These are phyloP conservation scores for Xylaria sp. DNA, from an alignment of 2,329 filamentous ascomycete genomes.

Conservation along the genomic window DNA sequence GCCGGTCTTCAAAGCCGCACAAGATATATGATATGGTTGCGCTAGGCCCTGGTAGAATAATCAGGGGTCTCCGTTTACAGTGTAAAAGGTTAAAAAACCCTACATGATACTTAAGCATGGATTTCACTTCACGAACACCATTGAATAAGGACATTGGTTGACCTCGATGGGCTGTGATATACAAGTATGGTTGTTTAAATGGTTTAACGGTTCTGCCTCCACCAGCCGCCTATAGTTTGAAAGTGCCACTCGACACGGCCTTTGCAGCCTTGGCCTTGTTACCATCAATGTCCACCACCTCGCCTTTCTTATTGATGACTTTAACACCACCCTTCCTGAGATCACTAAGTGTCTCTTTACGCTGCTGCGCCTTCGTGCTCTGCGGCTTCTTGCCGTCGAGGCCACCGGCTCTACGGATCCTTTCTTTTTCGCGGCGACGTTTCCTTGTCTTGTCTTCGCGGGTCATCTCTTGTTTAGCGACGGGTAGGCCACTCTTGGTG, in stretches of 20 bases:
- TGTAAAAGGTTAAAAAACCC: background rate
- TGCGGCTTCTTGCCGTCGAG: constrained; percentile 59
- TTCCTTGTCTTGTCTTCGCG: constrained; percentile 84
- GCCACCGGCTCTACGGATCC: constrained; percentile 75
- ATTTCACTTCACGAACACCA: background rate
- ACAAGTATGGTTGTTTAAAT: background rate
- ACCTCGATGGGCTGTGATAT: background rate
- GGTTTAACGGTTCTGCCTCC: background rate
- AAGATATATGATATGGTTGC: background rate
- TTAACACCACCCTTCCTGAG: constrained; percentile 80
- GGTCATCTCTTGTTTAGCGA: constrained; percentile 86
- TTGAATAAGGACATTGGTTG: background rate
- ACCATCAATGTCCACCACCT: constrained; percentile 84
- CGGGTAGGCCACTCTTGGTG: constrained; percentile 78
- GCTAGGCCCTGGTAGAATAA: background rate
- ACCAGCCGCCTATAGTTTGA: constrained; percentile 63
- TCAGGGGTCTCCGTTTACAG: background rate
- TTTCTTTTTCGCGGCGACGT: constrained; percentile 86
- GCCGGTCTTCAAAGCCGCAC: background rate
- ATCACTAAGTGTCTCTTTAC: constrained; percentile 60
- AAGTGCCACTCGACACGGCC: constrained; percentile 65
- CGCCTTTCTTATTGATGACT: constrained; percentile 90
- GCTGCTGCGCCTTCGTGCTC: constrained; percentile 69
- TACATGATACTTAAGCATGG: background rate
- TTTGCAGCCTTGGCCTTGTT: constrained; percentile 72